Percentiles rank a stretch among this genome's conserved stretches.
phyloP scores from a whole-genome alignment of 176 grass and related monocot genomes.

The Triticum monococcum region DNA sequence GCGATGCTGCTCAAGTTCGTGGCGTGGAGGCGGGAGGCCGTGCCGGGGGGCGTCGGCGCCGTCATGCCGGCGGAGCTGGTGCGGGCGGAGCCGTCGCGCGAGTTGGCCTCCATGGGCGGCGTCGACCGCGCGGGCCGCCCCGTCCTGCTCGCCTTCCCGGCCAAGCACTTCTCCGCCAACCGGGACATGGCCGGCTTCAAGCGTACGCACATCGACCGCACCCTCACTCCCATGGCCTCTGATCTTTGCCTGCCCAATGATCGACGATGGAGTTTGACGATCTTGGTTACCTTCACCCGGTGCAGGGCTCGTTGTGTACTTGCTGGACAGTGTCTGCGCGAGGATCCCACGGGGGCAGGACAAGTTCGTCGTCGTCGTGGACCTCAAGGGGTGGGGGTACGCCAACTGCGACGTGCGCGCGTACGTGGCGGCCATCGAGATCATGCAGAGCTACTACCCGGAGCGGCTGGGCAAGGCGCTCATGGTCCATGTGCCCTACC shows the following conservation, averaged over 20 bases:
- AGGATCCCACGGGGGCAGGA: constrained; percentile 61
- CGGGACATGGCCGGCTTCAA: constrained; percentile 72
- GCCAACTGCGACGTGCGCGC: constrained; percentile 57
- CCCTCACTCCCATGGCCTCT: not conserved
- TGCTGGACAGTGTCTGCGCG: constrained; percentile 58
- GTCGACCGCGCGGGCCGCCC: constrained; percentile 57
- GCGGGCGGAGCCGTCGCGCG: constrained; percentile 37
- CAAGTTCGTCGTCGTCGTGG: constrained; percentile 59
- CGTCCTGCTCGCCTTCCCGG: constrained; percentile 44
- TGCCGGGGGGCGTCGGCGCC: constrained; percentile 48
- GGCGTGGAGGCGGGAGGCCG: constrained; percentile 54
- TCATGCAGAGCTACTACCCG: constrained; percentile 77
- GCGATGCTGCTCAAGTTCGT: constrained; percentile 66
- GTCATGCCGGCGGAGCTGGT: constrained; percentile 47
- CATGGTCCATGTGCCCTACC: constrained; percentile 55
- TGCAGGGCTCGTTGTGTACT: constrained; percentile 54
- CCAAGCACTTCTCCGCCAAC: constrained; percentile 52
- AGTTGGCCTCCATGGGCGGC: constrained; percentile 58
- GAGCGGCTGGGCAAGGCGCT: constrained; percentile 68
- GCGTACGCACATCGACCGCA: constrained; percentile 23
- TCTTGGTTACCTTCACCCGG: no score
- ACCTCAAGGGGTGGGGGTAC: constrained; percentile 75
- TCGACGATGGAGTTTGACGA: not conserved
- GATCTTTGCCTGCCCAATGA: not conserved
- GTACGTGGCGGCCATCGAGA: constrained; percentile 57